Percentiles rank a stretch among this genome's conserved stretches.
Evolutionary conservation across 192 early-diverging fungal genomes (phyloP).

Genomic region (Rhizophagus sp.): DNA sequence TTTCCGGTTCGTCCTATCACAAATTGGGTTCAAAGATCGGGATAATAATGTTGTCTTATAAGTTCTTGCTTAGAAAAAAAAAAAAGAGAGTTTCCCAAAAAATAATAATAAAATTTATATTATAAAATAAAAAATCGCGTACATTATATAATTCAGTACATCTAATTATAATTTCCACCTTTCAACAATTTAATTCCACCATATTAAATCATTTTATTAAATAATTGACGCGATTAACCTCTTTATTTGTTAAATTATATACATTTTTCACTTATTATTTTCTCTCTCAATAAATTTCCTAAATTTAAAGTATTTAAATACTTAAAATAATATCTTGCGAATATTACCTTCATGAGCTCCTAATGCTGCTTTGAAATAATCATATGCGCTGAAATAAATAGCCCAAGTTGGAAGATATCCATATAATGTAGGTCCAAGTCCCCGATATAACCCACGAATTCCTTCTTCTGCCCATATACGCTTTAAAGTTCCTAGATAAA

Average conservation of each 20-base stretch:
- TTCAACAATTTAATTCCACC: background rate
- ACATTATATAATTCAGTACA: background rate
- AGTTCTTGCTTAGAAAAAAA: conserved; percentile 1
- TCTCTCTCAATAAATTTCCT: background rate
- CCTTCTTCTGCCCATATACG: conserved; percentile 83
- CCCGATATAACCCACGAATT: conserved; percentile 84
- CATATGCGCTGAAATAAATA: conserved; percentile 91
- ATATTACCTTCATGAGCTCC: background rate
- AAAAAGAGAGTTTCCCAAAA: background rate
- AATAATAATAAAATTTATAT: background rate
- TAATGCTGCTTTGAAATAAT: conserved; percentile 62
- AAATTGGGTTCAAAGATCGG: conserved; percentile 10
- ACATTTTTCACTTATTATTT: background rate
- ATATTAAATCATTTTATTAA: background rate
- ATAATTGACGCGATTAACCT: background rate
- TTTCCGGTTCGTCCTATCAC: conserved; percentile 11
- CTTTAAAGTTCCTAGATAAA: conserved; percentile 55
- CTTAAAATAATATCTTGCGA: background rate
- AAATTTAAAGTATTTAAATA: background rate
- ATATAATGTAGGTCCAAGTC: conserved; percentile 82
- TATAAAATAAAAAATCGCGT: background rate
- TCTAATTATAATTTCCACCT: background rate
- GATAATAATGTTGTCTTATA: conserved; percentile 8
- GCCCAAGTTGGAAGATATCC: conserved; percentile 92
- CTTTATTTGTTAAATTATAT: background rate